Evolutionary conservation across 345 rosid species (phyloP), one percentile per base, ranked within the genome.

Genomic region (Conringia planisiliqua): DNA sequence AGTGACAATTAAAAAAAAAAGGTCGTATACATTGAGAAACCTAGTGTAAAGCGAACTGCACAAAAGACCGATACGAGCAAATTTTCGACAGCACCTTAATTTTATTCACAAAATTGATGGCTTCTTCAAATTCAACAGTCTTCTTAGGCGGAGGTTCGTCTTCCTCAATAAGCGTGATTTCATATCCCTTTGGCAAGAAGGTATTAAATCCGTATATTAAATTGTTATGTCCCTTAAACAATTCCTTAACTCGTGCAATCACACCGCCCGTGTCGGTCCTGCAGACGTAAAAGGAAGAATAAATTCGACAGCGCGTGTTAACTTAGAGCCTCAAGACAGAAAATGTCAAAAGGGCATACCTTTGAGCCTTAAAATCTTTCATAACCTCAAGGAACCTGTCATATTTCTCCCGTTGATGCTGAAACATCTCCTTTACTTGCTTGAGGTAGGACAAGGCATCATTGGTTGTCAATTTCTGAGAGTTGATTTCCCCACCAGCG

Each of bases 281-380:
- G 87, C 36, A 77, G 73, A 38, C 6, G 43, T 17, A 71, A 74
- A 72, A 67, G 6, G 66, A 75, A 60, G 67, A 62, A 20, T 32
- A 1, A 54, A 40, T 20, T 14, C 30, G 8, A 35, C 7, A 12
- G 13, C 22, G n/a, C 14, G 12, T 24, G 40, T 2, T 20, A n/a
- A 52, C 40, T 10, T 32, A 44, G 40, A 8, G 42, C 24, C 58
- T 54, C 35, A 29, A 44, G 1, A 36, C 26, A 59, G 3, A 30
- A 61, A 64, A 48, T 5, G 8, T 32, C 9, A 44, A 30, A 30
- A 18, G 16, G 60, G 6, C 48, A 59, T 30, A 92, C 99, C 97
- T 86, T 75, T 90, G 98, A 46, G 97, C 97, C 83, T 95, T 95
- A 76, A 95, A 95, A 77, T 95, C 99, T 75, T 95, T 95, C 99